A percentile compares a stretch with the other conserved stretches of the same genome.
phyloP scores from a whole-genome alignment of 2,329 filamentous ascomycete species.

The Aspergillus eucalypticola region DNA sequence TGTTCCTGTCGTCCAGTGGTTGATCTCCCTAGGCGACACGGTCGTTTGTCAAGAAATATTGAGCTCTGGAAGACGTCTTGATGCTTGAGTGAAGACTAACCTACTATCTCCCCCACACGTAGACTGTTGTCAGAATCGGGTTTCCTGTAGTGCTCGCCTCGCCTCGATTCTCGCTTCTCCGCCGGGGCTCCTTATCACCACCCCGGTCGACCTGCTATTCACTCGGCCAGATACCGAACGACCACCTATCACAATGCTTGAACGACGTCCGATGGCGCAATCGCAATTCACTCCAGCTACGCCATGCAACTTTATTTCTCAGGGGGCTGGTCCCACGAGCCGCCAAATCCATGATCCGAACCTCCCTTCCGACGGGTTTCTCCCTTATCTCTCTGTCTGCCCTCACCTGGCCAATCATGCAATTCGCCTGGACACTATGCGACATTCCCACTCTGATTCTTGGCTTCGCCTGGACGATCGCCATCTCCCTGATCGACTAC shows the following conservation, averaged over 20 bases:
- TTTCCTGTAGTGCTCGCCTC: slow-evolving; percentile 43
- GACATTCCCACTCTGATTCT: background rate
- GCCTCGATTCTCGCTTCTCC: slow-evolving; percentile 1
- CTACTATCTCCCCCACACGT: slow-evolving; percentile 33
- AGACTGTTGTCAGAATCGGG: slow-evolving; percentile 52
- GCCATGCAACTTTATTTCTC: slow-evolving; percentile 6
- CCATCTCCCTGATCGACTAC: background rate
- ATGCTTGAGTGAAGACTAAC: slow-evolving; percentile 36
- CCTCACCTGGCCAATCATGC: background rate
- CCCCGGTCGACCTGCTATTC: slow-evolving; percentile 17
- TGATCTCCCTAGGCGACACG: slow-evolving; percentile 32
- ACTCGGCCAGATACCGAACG: background rate
- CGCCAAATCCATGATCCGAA: background rate
- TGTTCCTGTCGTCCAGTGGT: slow-evolving; percentile 10
- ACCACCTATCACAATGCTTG: slow-evolving; percentile 1
- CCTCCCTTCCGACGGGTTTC: background rate
- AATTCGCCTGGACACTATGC: background rate
- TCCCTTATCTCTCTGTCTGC: background rate
- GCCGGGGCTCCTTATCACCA: slow-evolving; percentile 8
- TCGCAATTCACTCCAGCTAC: background rate
- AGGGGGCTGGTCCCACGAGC: background rate
- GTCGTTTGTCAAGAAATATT: slow-evolving; percentile 23
- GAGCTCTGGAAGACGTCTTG: slow-evolving; percentile 14
- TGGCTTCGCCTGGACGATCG: background rate
- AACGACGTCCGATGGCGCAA: background rate